phyloP scores from a whole-genome alignment of 768 basidiomycete genomes.

The Kwoniella shandongensis region DNA sequence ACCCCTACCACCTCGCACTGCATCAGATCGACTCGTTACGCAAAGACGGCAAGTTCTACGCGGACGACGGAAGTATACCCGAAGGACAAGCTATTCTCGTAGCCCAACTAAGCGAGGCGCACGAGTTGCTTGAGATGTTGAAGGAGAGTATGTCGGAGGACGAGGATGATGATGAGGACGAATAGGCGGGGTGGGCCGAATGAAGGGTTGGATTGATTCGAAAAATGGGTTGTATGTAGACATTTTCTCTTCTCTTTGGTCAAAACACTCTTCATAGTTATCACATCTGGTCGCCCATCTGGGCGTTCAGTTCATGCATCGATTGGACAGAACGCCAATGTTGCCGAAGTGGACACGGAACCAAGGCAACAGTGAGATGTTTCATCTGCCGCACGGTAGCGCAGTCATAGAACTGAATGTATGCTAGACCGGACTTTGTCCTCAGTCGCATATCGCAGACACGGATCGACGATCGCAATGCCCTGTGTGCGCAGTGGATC shows the following conservation, averaged over 20 bases:
- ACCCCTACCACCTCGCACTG: constrained; percentile 91
- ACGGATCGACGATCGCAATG: too few species aligned
- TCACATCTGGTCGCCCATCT: too few species aligned
- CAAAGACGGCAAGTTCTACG: constrained; percentile 89
- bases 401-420: too few species aligned
- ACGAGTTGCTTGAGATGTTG: constrained; percentile 90
- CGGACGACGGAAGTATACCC: constrained; percentile 81
- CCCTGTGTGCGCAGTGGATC: too few species aligned
- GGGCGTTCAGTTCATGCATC: too few species aligned
- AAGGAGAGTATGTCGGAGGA: constrained; percentile 56
- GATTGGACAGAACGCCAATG: too few species aligned
- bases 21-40: constrained; percentile 93
- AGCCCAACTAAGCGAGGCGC: constrained; percentile 93
- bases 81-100: constrained; percentile 96
- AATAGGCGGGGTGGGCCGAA: not conserved
- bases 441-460: too few species aligned
- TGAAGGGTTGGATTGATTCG: not conserved
- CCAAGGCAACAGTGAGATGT: too few species aligned
- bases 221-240: constrained; percentile 1
- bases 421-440: too few species aligned
- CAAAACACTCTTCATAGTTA: not conserved
- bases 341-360: too few species aligned
- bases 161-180: constrained; percentile 39
- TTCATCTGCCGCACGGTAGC: too few species aligned
- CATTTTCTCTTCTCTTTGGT: not conserved